Evolutionary conservation across 129 eudicot species (phyloP), one percentile per base, ranked within the genome.

Genomic region (Flaveria ramosissima): DNA sequence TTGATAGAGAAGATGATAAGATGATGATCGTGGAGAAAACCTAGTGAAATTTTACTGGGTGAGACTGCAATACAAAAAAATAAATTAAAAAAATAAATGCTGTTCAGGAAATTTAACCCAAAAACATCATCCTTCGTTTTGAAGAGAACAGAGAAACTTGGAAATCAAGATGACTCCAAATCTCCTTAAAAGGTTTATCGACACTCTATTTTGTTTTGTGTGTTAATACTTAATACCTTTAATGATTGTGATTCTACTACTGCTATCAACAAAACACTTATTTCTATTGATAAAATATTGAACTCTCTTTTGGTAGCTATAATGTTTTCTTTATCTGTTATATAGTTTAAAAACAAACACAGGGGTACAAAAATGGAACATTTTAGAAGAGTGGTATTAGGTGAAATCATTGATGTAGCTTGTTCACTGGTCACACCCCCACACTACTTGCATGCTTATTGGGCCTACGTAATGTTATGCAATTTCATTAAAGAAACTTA

Each of bases 341-440:
- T 15, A 48, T 21, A 9, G 10, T 51, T 51, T 27, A 26, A 51
- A 27, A 50, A 50, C 36, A 51, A 52, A 71, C 32, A 6, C n/a
- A 30, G 19, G 1, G 0, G 24, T 9, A 73, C 67, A 73, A 70
- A 62, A 62, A 47, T 27, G 79, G 47, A 17, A 75, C 71, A 47
- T 46, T 36, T 30, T 17, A 75, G 42, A 47, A 75, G 72, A 75
- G 64, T 11, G 71, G 79, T 75, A 75, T 47, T 75, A 26, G 79
- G 79, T 75, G 32, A 64, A 36, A 63, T 63, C 24, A 26, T 65
- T 65, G 73, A 52, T 65, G 65, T 63, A 59, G 53, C 43, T 62
- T 73, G 30, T 39, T 74, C 39, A 56, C 60, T 59, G 69, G 52
- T 76, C 73, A 76, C 32, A 36, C 41, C 66, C 50, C 66, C 65